phyloP scores from a whole-genome alignment of 1,284 basidiomycete species.

The Coriolopsis trogii region DNA sequence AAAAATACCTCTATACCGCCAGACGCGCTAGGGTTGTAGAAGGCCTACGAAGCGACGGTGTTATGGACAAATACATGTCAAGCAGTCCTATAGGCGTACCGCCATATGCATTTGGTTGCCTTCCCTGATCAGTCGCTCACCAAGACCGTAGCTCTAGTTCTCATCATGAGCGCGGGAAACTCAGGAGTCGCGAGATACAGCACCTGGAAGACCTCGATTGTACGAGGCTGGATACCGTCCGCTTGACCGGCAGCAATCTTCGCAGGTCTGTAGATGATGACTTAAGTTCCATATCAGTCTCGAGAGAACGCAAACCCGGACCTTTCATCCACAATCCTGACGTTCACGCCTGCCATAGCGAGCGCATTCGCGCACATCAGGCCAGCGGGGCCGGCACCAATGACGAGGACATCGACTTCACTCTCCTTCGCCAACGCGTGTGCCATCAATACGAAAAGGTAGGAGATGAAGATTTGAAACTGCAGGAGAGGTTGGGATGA shows the following conservation, averaged over 20 bases:
- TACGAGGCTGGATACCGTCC: constrained; percentile 77
- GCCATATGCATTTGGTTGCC: constrained; percentile 71
- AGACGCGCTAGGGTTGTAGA: constrained; percentile 65
- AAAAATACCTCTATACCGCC: constrained; percentile 60
- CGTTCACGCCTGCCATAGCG: constrained; percentile 57
- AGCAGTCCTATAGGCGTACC: constrained; percentile 41
- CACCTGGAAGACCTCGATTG: background rate
- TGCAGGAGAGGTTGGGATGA: background rate
- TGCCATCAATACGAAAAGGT: background rate
- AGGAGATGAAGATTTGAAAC: no score
- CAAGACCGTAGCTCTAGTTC: constrained; percentile 80
- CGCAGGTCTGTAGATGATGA: background rate
- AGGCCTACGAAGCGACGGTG: constrained; percentile 49
- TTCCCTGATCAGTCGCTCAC: constrained; percentile 61
- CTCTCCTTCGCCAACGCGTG: background rate
- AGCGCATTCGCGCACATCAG: constrained; percentile 68
- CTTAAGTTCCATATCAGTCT: background rate
- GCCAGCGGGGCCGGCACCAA: constrained; percentile 62
- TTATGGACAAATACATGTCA: background rate
- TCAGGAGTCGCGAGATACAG: no score
- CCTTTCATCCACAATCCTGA: constrained; percentile 71
- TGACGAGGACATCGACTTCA: constrained; percentile 56
- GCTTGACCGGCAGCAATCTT: constrained; percentile 62
- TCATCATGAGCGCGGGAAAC: no score
- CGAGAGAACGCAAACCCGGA: constrained; percentile 26